Conservation (phyloP, 768 basidiomycete species). For the Amanita pallidorosea region DNA sequence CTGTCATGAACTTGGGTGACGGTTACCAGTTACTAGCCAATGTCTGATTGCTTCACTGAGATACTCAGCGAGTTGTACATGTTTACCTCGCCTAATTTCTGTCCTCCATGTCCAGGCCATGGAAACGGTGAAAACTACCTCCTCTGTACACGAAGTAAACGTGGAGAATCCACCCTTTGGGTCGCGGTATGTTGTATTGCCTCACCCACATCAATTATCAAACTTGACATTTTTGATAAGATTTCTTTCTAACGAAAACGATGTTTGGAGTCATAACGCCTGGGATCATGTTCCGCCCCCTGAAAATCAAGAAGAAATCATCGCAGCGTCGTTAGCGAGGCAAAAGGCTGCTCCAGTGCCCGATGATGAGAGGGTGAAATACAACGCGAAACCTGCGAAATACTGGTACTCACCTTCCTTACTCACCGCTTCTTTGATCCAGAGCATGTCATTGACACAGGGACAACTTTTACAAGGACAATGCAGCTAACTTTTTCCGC, state of each 20-base stretch:
- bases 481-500: constrained; percentile 84
- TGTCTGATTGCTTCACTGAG: not conserved
- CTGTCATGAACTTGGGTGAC: not conserved
- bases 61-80: constrained; percentile 1
- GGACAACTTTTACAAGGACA: constrained; percentile 89
- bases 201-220: not conserved
- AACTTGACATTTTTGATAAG: constrained; percentile 25
- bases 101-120: not conserved
- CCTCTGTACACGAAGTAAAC: constrained; percentile 55
- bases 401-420: constrained; percentile 41
- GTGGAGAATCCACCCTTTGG: constrained; percentile 58
- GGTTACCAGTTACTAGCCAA: not conserved
- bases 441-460: constrained; percentile 29
- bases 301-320: constrained; percentile 66
- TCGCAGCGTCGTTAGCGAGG: constrained; percentile 54
- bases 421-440: not conserved
- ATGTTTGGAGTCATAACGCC: constrained; percentile 81
- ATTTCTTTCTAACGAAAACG: constrained; percentile 56
- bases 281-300: constrained; percentile 89
- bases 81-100: not conserved
- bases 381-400: constrained; percentile 62
- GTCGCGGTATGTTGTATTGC: constrained; percentile 37
- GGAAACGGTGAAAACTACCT: constrained; percentile 27
- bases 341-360: constrained; percentile 71
- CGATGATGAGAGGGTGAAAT: constrained; percentile 56